Percentiles rank a stretch among this genome's conserved stretches.
phyloP scores from a whole-genome alignment of 176 grass and related monocot species.

The Lolium multiflorum region DNA sequence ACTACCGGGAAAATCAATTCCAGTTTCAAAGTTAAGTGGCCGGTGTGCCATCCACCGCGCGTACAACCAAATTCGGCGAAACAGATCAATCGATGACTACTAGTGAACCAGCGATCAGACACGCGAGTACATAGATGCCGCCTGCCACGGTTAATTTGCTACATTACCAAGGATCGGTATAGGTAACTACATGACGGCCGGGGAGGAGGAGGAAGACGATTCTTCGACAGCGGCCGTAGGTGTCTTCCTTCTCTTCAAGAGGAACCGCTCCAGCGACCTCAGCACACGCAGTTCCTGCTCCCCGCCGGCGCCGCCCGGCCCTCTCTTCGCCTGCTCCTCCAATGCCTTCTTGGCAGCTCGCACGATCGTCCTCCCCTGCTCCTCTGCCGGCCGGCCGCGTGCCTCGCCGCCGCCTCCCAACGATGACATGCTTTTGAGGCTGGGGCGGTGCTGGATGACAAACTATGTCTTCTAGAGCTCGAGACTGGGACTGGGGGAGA shows the following conservation, averaged over 20 bases:
- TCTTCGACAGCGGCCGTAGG: background rate
- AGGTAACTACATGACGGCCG: background rate
- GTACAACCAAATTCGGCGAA: no score
- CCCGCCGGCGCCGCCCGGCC: background rate
- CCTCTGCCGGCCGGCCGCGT: background rate
- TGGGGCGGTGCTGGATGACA: no score
- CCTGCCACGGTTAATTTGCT: no score
- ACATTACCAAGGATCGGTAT: no score
- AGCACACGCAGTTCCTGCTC: background rate
- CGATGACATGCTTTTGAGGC: background rate
- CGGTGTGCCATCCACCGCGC: no score
- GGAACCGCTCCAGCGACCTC: slow-evolving; percentile 46
- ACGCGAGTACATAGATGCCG: no score
- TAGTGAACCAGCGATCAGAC: no score
- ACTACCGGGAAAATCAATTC: no score
- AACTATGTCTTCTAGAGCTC: background rate
- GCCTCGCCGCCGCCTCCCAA: background rate
- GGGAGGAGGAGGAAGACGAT: background rate
- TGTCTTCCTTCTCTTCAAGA: slow-evolving; percentile 1
- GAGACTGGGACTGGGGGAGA: no score
- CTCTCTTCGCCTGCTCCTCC: background rate
- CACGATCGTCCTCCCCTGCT: slow-evolving; percentile 28
- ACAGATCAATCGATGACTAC: no score
- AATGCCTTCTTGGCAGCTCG: slow-evolving; percentile 6
- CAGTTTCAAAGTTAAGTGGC: no score